phyloP scores from a whole-genome alignment of 495 filamentous ascomycete genomes.

The Bombardia bombarda region DNA sequence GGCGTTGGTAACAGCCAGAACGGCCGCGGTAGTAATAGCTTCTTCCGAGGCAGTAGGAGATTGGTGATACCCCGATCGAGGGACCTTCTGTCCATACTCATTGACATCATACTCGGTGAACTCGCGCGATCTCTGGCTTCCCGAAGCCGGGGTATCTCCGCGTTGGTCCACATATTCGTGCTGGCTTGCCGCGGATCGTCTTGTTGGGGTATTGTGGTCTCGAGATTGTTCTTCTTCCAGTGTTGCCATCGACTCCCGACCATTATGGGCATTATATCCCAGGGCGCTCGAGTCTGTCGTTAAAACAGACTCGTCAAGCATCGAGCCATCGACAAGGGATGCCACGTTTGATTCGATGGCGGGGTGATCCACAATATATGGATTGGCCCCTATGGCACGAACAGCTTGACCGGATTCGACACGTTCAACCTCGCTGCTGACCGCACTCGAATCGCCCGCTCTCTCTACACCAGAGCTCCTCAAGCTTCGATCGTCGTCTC shows the following conservation, averaged over 20 bases:
- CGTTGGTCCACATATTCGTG: conserved; percentile 20
- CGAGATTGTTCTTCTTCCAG: conserved; percentile 20
- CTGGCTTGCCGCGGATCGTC: conserved; percentile 26
- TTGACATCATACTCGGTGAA: conserved; percentile 42
- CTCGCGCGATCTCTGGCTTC: conserved; percentile 23
- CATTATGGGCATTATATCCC: conserved; percentile 22
- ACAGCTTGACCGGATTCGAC: conserved; percentile 61
- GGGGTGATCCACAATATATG: conserved; percentile 63
- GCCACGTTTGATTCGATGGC: conserved; percentile 83
- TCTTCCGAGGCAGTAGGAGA: conserved; percentile 42
- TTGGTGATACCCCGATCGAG: conserved; percentile 28
- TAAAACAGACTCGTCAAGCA: conserved; percentile 70
- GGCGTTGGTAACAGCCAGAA: conserved; percentile 40
- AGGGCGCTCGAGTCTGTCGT: conserved; percentile 39
- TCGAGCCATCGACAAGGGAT: conserved; percentile 75
- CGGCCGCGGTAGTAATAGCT: conserved; percentile 44
- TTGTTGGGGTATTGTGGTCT: conserved; percentile 25
- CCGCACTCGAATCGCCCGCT: conserved; percentile 53
- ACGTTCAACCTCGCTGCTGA: conserved; percentile 60
- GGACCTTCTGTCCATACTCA: conserved; percentile 46
- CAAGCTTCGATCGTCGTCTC: conserved; percentile 30
- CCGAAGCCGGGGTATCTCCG: conserved; percentile 16
- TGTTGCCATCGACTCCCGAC: conserved; percentile 29
- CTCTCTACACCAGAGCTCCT: conserved; percentile 44
- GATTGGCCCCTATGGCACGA: conserved; percentile 59